A percentile compares a stretch with the other conserved stretches of the same genome.
Evolutionary conservation across 2,329 filamentous ascomycete genomes (phyloP).

Genomic region (Xylariaceae sp.): DNA sequence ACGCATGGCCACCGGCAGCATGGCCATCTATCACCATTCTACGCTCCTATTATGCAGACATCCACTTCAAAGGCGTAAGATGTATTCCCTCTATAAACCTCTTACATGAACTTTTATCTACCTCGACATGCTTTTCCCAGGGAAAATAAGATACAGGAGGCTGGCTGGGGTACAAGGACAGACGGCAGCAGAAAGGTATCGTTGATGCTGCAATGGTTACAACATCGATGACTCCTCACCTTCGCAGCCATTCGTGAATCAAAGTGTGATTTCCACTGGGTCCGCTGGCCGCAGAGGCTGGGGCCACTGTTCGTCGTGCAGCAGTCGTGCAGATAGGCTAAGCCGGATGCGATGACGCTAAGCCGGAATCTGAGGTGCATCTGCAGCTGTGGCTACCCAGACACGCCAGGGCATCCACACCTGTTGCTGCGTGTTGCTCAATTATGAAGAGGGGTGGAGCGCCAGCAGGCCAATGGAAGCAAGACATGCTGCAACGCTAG

Average conservation of each 20-base stretch:
- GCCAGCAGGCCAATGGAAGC: constrained; percentile 7
- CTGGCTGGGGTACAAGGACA: no score
- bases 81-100: no score
- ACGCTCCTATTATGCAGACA: no score
- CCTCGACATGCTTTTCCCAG: no score
- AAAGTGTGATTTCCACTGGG: constrained; percentile 9
- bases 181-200: neutral
- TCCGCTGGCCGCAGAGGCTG: constrained; percentile 12
- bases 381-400: constrained; percentile 10
- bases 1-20: no score
- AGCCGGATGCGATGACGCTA: constrained; percentile 15
- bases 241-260: constrained; percentile 11
- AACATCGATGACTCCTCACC: constrained; percentile 20
- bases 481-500: constrained; percentile 11
- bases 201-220: constrained; percentile 1
- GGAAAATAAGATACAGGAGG: no score
- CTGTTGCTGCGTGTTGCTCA: constrained; percentile 1
- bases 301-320: constrained; percentile 8
- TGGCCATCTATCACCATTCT: no score
- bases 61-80: no score
- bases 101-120: no score
- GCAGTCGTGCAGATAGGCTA: constrained; percentile 21
- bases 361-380: constrained; percentile 3
- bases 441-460: constrained; percentile 3
- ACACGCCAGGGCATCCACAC: neutral